A percentile compares a stretch with the other conserved stretches of the same genome.
Evolutionary conservation across 371 early-diverging fungal species (phyloP).

Genomic region (Quaeritorhiza haematococci): DNA sequence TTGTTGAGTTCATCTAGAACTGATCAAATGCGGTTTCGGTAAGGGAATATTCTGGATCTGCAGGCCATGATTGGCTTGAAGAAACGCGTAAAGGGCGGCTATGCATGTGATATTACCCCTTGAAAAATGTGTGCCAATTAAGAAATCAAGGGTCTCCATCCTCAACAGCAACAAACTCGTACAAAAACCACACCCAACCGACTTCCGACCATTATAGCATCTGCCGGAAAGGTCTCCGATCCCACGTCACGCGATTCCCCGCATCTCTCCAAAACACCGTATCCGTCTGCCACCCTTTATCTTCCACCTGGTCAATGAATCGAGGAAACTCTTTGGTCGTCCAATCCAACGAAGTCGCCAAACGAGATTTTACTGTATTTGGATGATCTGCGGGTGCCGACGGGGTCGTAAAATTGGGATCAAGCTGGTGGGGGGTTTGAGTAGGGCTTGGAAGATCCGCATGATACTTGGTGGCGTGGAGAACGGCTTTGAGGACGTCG

Average conservation of each 20-base stretch:
- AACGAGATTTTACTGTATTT: background rate
- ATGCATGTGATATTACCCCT: too few relatives aligned
- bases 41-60: too few relatives aligned
- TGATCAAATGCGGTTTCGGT: too few relatives aligned
- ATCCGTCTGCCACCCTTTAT: conserved; percentile 56
- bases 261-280: conserved; percentile 54
- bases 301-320: conserved; percentile 48
- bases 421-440: background rate
- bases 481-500: conserved; percentile 55
- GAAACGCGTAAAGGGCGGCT: too few relatives aligned
- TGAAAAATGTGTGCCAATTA: too few relatives aligned
- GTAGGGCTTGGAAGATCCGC: background rate
- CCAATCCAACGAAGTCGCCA: conserved; percentile 34
- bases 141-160: too few relatives aligned
- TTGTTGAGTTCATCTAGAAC: too few relatives aligned
- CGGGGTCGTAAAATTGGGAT: background rate
- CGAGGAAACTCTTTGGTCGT: conserved; percentile 38
- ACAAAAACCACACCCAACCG: too few relatives aligned
- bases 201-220: too few relatives aligned
- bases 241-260: conserved; percentile 25
- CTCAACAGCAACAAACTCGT: too few relatives aligned
- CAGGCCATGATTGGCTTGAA: too few relatives aligned
- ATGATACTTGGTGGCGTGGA: conserved; percentile 43
- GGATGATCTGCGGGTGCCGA: background rate
- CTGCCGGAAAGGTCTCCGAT: too few relatives aligned